Evolutionary conservation across 2,329 filamentous ascomycete species (phyloP), one percentile per base, ranked within the genome.

Genomic region (Fonsecaea nubica): DNA sequence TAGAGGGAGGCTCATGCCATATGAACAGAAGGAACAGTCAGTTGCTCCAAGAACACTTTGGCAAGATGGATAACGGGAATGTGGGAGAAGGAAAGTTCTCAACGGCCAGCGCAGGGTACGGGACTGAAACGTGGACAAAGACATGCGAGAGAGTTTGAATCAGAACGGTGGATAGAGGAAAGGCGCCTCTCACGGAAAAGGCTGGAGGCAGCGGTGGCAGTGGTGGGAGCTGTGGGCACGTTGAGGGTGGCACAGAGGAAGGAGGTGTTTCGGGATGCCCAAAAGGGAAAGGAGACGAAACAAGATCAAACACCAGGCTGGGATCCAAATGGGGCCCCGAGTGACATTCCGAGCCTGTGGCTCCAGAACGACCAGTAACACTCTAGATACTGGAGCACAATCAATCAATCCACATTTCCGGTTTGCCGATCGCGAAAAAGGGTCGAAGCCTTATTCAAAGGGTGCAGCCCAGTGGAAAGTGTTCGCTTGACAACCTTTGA

Each of bases 241-340:
- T 58, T 58, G 66, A 63, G 55, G 33, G 66, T 68, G 35, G 60
- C 63, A 66, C 66, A 68, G 50, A 30, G 45, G 50, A 65, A 54
- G 64, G 65, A 66, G 65, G 60, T 68, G 68, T 70, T 70, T 70
- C 68, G 68, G 36, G 55, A 59, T 15, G 52, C 68, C 68, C 15
- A 68, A 68, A 62, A 38, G 35, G 65, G 68, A 35, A 68, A 68
- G 48, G 60, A 59, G 54, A 55, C 62, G 36, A 48, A 54, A 45
- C 52, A 32, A 40, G 60, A 55, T 65, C 58, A 65, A 65, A 65
- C 65, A 64, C 58, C 45, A 50, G 61, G 60, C 48, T 58, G 45
- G 9, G 45, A 10, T 25, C 45, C 45, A 50, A 50, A 50, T 50
- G 45, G 45, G 45, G 18, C 45, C 45, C 25, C 8, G 45, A 55